Evolutionary conservation across 139 green algal genomes (phyloP).

Genomic region (Pleodorina starrii): DNA sequence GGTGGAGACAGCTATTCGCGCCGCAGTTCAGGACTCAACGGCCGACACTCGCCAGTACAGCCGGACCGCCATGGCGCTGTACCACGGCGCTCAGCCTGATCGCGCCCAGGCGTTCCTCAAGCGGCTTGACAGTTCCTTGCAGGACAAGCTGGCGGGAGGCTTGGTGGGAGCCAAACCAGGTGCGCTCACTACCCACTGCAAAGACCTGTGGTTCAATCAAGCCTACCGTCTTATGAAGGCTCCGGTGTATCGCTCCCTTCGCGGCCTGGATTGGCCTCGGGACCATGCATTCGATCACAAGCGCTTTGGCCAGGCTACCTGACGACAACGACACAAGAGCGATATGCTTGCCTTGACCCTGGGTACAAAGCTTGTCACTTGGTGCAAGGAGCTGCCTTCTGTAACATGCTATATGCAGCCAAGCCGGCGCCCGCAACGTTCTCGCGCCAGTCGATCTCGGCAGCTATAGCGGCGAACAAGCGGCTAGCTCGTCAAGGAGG

Average conservation of each 20-base stretch:
- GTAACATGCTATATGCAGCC: too few relatives aligned
- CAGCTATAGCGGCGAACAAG: slow-evolving; percentile 11
- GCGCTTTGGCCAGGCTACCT: too few relatives aligned
- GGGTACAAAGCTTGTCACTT: too few relatives aligned
- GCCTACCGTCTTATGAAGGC: too few relatives aligned
- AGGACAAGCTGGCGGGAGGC: slow-evolving; percentile 63
- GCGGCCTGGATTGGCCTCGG: too few relatives aligned
- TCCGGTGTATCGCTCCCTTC: too few relatives aligned
- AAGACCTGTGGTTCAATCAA: too few relatives aligned
- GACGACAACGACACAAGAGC: too few relatives aligned
- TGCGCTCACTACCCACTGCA: too few relatives aligned
- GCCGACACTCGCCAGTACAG: slow-evolving; percentile 63
- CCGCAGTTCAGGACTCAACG: slow-evolving; percentile 61
- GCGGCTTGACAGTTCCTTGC: slow-evolving; percentile 64
- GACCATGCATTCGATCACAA: too few relatives aligned
- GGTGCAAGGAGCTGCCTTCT: too few relatives aligned
- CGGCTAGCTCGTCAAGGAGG: background rate
- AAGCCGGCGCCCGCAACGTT: background rate
- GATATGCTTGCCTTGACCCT: too few relatives aligned
- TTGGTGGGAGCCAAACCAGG: background rate
- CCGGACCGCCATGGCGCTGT: slow-evolving; percentile 68
- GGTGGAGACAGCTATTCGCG: slow-evolving; percentile 65
- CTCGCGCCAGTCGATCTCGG: background rate
- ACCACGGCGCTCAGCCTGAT: slow-evolving; percentile 52
- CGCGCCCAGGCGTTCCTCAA: slow-evolving; percentile 56